A percentile compares a stretch with the other conserved stretches of the same genome.
Evolutionary conservation across 2,329 filamentous ascomycete genomes (phyloP).

Genomic region (Sarocladium kiliense): DNA sequence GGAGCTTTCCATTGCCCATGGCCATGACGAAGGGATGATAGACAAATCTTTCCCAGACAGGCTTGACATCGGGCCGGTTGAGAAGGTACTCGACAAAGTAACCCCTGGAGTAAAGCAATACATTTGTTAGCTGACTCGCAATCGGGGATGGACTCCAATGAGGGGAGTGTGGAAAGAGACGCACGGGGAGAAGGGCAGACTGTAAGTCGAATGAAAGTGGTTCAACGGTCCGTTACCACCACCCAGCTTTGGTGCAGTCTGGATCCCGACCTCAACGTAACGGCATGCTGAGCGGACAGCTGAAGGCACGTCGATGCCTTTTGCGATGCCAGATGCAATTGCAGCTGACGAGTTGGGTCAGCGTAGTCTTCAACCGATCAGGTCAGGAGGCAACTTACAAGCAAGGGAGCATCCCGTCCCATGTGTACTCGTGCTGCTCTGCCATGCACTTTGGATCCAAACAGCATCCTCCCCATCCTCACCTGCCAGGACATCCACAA

Average conservation of each 20-base stretch:
- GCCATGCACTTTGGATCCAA: conserved; percentile 65
- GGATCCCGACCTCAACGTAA: conserved; percentile 69
- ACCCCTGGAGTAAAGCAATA: conserved; percentile 42
- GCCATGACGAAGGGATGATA: conserved; percentile 78
- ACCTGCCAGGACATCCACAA: conserved; percentile 75
- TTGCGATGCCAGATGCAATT: conserved; percentile 68
- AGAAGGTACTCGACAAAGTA: conserved; percentile 82
- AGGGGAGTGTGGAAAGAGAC: conserved; percentile 17
- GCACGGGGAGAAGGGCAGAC: conserved; percentile 62
- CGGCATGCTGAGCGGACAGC: conserved; percentile 64
- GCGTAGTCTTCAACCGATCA: background rate
- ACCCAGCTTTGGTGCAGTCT: conserved; percentile 56
- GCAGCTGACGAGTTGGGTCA: conserved; percentile 58
- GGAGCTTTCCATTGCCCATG: conserved; percentile 70
- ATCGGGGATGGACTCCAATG: background rate
- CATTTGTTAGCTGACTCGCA: background rate
- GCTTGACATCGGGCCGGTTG: conserved; percentile 65
- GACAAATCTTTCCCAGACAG: conserved; percentile 70
- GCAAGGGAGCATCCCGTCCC: conserved; percentile 93
- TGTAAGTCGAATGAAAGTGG: conserved; percentile 69
- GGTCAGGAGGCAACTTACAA: conserved; percentile 47
- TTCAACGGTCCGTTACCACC: conserved; percentile 68
- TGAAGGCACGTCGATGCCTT: conserved; percentile 47
- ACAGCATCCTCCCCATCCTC: conserved; percentile 44
- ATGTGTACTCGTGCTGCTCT: conserved; percentile 76